Base-by-base conservation (phyloP, 108 stramenopile species). In the Stephanodiscus minutulus region DNA sequence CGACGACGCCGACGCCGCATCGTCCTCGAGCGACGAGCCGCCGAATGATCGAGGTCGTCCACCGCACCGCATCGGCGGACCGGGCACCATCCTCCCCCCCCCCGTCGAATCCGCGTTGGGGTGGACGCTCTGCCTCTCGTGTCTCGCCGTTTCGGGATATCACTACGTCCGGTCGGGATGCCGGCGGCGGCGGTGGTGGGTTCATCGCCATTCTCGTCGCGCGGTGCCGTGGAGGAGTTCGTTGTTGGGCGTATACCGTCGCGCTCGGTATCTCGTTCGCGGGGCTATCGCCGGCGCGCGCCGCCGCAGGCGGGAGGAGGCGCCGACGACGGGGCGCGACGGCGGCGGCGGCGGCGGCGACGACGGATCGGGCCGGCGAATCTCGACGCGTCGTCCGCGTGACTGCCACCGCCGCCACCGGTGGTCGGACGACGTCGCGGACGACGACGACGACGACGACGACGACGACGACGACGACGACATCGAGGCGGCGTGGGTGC, bases 51-150 rank as follows among this genome's bases (percentile, higher is more conserved):
- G 37, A 46, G 6, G 46, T 20, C 31, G 31, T 39, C 37, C 50
- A 9, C 74, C 74, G 1, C 35, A 58, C 28, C 74, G 49, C 27
- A 81, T 82, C 13, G 81, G 81, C 22, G 81, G 81, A 13, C 81
- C 81, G 15, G 50, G 58, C 77, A 82, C 81, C 17, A 27, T 44
- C 3, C 60, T 82, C 25, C 81, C 81, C 0, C 48, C 66, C 33
- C 27, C 37, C 48, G 66, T 74, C 18, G 81, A 82, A 56, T 82
- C 81, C 22, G 50, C 68, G 13, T 67, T 82, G 12, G 72, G 66
- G 0, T 82, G 81, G 81, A 60, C 55, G 33, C 54, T 82, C 35
- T 82, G 81, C 64, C 47, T 82, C n/a, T 78, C 77, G 29, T 82
- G 77, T 33, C 61, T 82, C 11, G 47, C 66, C 28, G 77, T 82